Base-by-base conservation (phyloP, 257 asterid genomes). In the Thymus mandschuricus region DNA sequence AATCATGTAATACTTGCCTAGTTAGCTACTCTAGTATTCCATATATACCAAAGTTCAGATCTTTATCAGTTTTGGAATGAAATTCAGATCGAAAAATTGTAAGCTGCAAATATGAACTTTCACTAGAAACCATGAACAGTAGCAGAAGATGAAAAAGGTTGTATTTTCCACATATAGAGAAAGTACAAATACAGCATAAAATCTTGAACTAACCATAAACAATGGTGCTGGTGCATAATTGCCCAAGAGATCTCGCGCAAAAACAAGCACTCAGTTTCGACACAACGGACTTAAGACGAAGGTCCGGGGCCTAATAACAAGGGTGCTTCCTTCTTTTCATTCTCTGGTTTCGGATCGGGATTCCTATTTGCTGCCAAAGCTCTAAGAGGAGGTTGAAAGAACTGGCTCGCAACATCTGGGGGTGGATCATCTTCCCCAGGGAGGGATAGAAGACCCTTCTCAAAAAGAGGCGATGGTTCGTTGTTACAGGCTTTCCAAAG, bases 361-460 rank as follows among this genome's bases (percentile, higher is more conserved):
- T 79, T 79, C 41, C 85, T 70, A 34, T 87, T 83, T 0, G 94
- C 94, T 60, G 96, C 92, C 89, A 83, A 86, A 65, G 96, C 96
- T 69, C 97, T 74, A 8, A 94, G 88, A 27, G 96, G 95, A 0
- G 96, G 92, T 71, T 91, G 82, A 56, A 94, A 91, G 71, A 85
- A 86, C 83, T 81, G 80, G 76, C 97, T 80, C 8, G 95, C 97
- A 11, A 95, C 91, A 69, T 95, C 97, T 0, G 98, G 99, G 0
- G 97, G 92, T 8, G 80, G 92, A 29, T 73, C 92, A 73, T 95
- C 97, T 60, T 94, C 99, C 3, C 96, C 99, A 0, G 89, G 92
- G 68, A 86, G 86, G 70, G 77, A 75, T 46, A 92, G 86, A 41
- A 89, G 88, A 15, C 98, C 99, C 43, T 83, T 83, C 72, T 84